Percentiles rank a stretch among this genome's conserved stretches.
Conservation (phyloP, 2,329 filamentous ascomycete species). For the Lasiodiplodia gonubiensis region DNA sequence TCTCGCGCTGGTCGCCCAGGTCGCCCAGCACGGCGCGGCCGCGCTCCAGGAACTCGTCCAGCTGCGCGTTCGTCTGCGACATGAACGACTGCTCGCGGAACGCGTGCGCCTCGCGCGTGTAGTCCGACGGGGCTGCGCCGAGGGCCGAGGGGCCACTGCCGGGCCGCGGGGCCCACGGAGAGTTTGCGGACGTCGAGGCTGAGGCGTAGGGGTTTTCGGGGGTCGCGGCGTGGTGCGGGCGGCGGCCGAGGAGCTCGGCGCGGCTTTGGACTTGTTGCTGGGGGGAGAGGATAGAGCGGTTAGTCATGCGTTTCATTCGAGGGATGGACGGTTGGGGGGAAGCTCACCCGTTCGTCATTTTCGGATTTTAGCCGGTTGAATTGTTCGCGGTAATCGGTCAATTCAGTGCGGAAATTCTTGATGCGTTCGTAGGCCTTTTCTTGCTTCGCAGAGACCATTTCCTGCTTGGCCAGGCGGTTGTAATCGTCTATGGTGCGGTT, state of each 20-base stretch:
- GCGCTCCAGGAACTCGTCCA: slow-evolving; percentile 93
- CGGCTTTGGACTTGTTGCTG: slow-evolving; percentile 70
- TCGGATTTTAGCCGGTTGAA: slow-evolving; percentile 79
- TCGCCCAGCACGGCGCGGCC: slow-evolving; percentile 90
- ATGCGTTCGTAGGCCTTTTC: slow-evolving; percentile 87
- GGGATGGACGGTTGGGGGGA: not conserved
- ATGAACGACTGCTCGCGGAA: slow-evolving; percentile 91
- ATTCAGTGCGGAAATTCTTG: slow-evolving; percentile 81
- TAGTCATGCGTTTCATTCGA: too few relatives aligned
- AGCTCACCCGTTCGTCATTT: slow-evolving; percentile 71
- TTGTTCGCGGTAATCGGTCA: slow-evolving; percentile 77
- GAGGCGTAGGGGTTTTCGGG: slow-evolving; percentile 90
- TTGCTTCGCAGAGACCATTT: slow-evolving; percentile 88
- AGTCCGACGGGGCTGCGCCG: slow-evolving; percentile 59
- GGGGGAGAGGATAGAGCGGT: too few relatives aligned
- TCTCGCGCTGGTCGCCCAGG: slow-evolving; percentile 86
- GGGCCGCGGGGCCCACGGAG: slow-evolving; percentile 48
- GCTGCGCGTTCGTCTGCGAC: slow-evolving; percentile 75
- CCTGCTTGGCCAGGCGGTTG: slow-evolving; percentile 79
- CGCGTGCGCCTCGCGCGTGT: slow-evolving; percentile 78
- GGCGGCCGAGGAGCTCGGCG: slow-evolving; percentile 80
- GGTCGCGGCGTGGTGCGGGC: slow-evolving; percentile 77
- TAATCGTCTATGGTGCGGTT: slow-evolving; percentile 93
- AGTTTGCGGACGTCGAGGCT: slow-evolving; percentile 59
- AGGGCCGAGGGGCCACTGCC: slow-evolving; percentile 45